phyloP scores from a whole-genome alignment of 257 asterid species.

The Petunia axillaris region DNA sequence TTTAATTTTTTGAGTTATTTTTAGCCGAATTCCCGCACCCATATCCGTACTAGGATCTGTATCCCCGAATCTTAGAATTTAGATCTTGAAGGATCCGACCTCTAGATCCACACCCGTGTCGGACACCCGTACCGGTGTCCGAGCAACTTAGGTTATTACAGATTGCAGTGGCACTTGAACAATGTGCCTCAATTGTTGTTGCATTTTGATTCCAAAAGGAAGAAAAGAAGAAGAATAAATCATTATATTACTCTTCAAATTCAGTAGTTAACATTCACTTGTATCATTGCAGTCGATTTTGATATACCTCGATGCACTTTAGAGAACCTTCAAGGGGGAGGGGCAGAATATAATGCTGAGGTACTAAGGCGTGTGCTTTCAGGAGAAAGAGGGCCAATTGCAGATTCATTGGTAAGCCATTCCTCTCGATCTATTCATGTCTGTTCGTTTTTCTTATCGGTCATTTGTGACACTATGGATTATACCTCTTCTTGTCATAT shows the following conservation, averaged over 20 bases:
- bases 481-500: background rate
- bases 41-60: too few species aligned
- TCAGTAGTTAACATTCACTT: background rate
- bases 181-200: background rate
- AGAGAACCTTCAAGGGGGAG: constrained; percentile 67
- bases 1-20: too few species aligned
- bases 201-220: constrained; percentile 1
- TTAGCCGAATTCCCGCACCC: too few species aligned
- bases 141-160: too few species aligned
- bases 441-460: background rate
- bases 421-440: constrained; percentile 1
- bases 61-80: too few species aligned
- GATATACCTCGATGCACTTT: constrained; percentile 79
- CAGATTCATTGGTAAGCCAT: constrained; percentile 64
- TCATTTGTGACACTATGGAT: constrained; percentile 7
- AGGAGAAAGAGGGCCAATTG: constrained; percentile 64
- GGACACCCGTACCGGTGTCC: too few species aligned
- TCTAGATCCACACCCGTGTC: too few species aligned
- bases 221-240: background rate
- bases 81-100: too few species aligned
- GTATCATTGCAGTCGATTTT: constrained; percentile 51
- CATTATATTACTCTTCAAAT: constrained; percentile 17
- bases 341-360: constrained; percentile 61
- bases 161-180: too few species aligned
- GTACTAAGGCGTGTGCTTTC: constrained; percentile 52